Percentiles rank a stretch among this genome's conserved stretches.
These are phyloP conservation scores for Fusarium continuum DNA, from an alignment of 2,329 filamentous ascomycete genomes.

Conservation along the genomic window DNA sequence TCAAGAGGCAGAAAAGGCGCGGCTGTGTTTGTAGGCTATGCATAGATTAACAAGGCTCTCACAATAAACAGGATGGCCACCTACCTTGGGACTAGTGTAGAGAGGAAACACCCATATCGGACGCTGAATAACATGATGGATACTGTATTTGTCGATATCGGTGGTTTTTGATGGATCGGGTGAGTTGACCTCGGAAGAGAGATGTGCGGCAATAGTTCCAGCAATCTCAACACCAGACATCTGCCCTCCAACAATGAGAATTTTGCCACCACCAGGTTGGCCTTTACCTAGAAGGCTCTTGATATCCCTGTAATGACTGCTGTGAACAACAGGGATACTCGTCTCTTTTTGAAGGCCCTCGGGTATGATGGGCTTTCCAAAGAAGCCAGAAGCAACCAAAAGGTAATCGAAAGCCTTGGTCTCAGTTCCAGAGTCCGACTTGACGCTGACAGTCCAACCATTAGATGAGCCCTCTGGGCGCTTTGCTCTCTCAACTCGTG, in stretches of 20 bases:
- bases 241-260: slow-evolving; percentile 80
- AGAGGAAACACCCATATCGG: slow-evolving; percentile 78
- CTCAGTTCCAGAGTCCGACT: slow-evolving; percentile 49
- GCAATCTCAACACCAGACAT: slow-evolving; percentile 86
- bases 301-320: slow-evolving; percentile 70
- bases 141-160: slow-evolving; percentile 60
- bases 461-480: slow-evolving; percentile 47
- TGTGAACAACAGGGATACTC: slow-evolving; percentile 69
- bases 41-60: background rate
- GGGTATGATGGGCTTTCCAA: slow-evolving; percentile 68
- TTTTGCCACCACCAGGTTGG: slow-evolving; percentile 60
- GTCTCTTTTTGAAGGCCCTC: slow-evolving; percentile 50
- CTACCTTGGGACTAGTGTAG: slow-evolving; percentile 61
- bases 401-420: slow-evolving; percentile 73
- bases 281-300: slow-evolving; percentile 55
- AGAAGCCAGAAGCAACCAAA: slow-evolving; percentile 79
- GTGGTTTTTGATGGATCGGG: slow-evolving; percentile 54
- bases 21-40: slow-evolving; percentile 55
- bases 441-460: slow-evolving; percentile 55
- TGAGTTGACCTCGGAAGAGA: slow-evolving; percentile 70
- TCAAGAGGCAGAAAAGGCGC: slow-evolving; percentile 78
- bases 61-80: background rate
- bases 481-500: slow-evolving; percentile 55
- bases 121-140: slow-evolving; percentile 75
- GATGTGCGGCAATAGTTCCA: slow-evolving; percentile 73